phyloP scores from a whole-genome alignment of 768 basidiomycete species.

The Collybiopsis confluens region DNA sequence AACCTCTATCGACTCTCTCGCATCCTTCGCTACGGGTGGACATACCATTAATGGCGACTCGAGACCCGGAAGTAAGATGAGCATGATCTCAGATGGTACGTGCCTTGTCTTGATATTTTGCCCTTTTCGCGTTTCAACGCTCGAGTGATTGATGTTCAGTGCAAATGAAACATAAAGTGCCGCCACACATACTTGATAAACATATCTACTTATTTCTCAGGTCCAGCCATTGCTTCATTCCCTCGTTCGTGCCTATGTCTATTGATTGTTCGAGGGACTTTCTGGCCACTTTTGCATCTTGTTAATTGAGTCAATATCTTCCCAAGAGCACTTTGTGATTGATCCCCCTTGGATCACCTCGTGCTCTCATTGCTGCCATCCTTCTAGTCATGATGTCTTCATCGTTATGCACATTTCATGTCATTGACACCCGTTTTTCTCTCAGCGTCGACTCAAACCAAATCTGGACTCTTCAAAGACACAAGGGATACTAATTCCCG shows the following conservation, averaged over 20 bases:
- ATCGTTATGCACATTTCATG: not conserved
- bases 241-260: too few relatives aligned
- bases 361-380: too few relatives aligned
- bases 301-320: too few relatives aligned
- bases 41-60: slow-evolving; percentile 11
- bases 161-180: too few relatives aligned
- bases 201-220: too few relatives aligned
- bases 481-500: slow-evolving; percentile 53
- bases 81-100: slow-evolving; percentile 30
- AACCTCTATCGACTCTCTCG: slow-evolving; percentile 8
- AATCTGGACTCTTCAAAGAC: slow-evolving; percentile 44
- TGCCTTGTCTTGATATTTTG: not conserved
- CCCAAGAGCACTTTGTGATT: too few relatives aligned
- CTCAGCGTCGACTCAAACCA: slow-evolving; percentile 26
- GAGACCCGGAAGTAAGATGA: slow-evolving; percentile 31
- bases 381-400: too few relatives aligned
- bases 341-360: too few relatives aligned
- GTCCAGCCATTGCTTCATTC: too few relatives aligned
- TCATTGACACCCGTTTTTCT: not conserved
- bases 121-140: not conserved
- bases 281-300: too few relatives aligned
- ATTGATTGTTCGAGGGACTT: too few relatives aligned
- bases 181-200: too few relatives aligned
- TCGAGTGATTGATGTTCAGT: not conserved
- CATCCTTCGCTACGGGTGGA: slow-evolving; percentile 1